Evolutionary conservation across 352 stramenopile genomes (phyloP).

Genomic region (Hyaloperonospora arabidopsidis): DNA sequence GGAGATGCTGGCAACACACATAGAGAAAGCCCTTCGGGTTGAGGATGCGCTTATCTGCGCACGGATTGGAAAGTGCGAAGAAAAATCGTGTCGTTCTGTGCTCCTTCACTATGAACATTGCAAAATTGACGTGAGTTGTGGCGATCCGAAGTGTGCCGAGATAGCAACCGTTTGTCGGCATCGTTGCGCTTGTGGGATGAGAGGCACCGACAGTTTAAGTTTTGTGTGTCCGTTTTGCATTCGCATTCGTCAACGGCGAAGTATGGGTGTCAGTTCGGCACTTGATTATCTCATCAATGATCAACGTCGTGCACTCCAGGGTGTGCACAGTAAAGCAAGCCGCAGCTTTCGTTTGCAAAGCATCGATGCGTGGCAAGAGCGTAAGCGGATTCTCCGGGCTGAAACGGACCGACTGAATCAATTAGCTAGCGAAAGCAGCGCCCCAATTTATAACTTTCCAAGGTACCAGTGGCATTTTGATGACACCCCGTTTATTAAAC

Average conservation of each 20-base stretch:
- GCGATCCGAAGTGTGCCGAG: constrained; percentile 21
- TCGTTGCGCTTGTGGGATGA: constrained; percentile 23
- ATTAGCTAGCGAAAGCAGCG: constrained; percentile 23
- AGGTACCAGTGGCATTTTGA: constrained; percentile 33
- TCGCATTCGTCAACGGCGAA: constrained; percentile 30
- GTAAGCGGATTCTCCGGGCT: constrained; percentile 13
- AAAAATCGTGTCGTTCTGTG: constrained; percentile 20
- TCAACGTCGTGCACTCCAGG: constrained; percentile 22
- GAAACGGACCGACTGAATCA: constrained; percentile 31
- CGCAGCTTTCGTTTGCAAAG: constrained; percentile 36
- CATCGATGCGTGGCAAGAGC: constrained; percentile 25
- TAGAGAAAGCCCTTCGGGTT: constrained; percentile 25
- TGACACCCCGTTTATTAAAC: constrained; percentile 25
- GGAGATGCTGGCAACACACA: constrained; percentile 20
- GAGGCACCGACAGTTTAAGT: constrained; percentile 13
- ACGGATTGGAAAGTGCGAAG: constrained; percentile 26
- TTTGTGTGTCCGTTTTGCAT: constrained; percentile 38
- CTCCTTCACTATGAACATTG: constrained; percentile 32
- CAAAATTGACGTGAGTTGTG: constrained; percentile 26
- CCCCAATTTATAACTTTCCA: constrained; percentile 34
- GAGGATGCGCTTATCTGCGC: constrained; percentile 41
- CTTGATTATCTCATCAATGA: constrained; percentile 31
- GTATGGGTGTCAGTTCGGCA: constrained; percentile 20
- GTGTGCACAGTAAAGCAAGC: constrained; percentile 19
- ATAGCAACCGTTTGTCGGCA: constrained; percentile 25